These are phyloP conservation scores for Cyberlindnera japonica DNA, from an alignment of 805 yeast species.

Conservation along the genomic window DNA sequence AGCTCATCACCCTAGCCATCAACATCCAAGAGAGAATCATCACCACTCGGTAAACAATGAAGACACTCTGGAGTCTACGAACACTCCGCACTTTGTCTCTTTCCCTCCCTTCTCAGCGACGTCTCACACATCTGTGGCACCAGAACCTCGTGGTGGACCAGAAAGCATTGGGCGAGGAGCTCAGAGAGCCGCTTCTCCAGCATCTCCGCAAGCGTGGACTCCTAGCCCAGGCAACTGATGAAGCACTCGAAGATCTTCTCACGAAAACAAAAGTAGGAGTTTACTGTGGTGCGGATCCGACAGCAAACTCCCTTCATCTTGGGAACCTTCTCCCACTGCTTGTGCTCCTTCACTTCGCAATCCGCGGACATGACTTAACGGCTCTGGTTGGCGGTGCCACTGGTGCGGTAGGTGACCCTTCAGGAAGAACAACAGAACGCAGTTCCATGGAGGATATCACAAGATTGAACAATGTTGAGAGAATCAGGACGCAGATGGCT, in stretches of 20 bases:
- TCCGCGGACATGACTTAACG: slow-evolving; percentile 81
- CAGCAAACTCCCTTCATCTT: slow-evolving; percentile 83
- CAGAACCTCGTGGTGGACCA: slow-evolving; percentile 22
- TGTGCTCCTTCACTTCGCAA: slow-evolving; percentile 75
- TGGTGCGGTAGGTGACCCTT: slow-evolving; percentile 94
- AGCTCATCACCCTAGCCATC: no score
- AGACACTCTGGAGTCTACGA: neutral
- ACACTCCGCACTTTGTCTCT: neutral
- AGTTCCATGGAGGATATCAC: slow-evolving; percentile 47
- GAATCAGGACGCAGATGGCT: slow-evolving; percentile 59
- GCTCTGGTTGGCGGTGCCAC: slow-evolving; percentile 94
- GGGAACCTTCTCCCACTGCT: slow-evolving; percentile 89
- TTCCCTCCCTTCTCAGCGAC: neutral
- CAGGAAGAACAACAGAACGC: slow-evolving; percentile 83
- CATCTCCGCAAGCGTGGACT: slow-evolving; percentile 46
- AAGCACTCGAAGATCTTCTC: slow-evolving; percentile 26
- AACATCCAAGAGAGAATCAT: no score
- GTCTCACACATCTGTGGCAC: slow-evolving; percentile 13
- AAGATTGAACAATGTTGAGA: slow-evolving; percentile 52
- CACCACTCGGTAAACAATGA: no score
- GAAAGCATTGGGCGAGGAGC: slow-evolving; percentile 26
- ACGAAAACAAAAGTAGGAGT: slow-evolving; percentile 44
- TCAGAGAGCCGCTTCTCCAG: slow-evolving; percentile 35
- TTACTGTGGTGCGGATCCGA: slow-evolving; percentile 96
- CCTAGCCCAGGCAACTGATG: slow-evolving; percentile 39